Conservation (phyloP, 2,329 filamentous ascomycete species). For the Thielaviopsis musarum region DNA sequence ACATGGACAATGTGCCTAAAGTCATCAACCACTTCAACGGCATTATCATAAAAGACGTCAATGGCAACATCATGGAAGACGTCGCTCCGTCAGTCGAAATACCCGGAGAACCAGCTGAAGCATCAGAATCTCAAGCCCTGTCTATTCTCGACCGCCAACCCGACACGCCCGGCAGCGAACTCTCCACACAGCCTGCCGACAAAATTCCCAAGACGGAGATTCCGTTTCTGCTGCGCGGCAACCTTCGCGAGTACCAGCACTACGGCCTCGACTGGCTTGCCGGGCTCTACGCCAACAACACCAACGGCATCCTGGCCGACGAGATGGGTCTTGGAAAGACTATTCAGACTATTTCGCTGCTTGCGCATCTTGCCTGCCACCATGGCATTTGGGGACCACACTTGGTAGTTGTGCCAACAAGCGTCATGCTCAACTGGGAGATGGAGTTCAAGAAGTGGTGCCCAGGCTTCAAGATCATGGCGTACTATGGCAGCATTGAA, state of each 20-base stretch:
- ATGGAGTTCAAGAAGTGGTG: conserved; percentile 99
- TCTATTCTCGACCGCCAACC: not conserved
- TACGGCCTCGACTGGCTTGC: conserved; percentile 95
- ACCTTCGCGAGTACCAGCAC: conserved; percentile 86
- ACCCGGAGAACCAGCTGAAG: not conserved
- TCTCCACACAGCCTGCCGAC: conserved; percentile 14
- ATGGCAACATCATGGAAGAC: not conserved
- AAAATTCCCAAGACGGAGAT: conserved; percentile 46
- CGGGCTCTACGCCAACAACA: conserved; percentile 76
- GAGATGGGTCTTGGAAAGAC: conserved; percentile 99
- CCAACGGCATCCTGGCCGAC: conserved; percentile 91
- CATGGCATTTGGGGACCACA: conserved; percentile 93
- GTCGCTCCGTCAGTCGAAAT: not conserved
- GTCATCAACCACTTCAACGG: too few species aligned
- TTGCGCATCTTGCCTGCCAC: conserved; percentile 81
- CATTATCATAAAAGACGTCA: not conserved
- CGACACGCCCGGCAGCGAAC: not conserved
- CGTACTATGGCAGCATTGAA: conserved; percentile 88
- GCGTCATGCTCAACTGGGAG: conserved; percentile 98
- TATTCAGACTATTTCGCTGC: conserved; percentile 87
- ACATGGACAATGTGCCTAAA: too few species aligned
- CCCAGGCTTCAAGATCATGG: conserved; percentile 92
- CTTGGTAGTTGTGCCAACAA: conserved; percentile 88
- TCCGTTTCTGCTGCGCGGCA: conserved; percentile 72
- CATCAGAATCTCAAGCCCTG: not conserved